These are phyloP conservation scores for Coelastrella sp. DNA, from an alignment of 139 green algal genomes.

Conservation along the genomic window DNA sequence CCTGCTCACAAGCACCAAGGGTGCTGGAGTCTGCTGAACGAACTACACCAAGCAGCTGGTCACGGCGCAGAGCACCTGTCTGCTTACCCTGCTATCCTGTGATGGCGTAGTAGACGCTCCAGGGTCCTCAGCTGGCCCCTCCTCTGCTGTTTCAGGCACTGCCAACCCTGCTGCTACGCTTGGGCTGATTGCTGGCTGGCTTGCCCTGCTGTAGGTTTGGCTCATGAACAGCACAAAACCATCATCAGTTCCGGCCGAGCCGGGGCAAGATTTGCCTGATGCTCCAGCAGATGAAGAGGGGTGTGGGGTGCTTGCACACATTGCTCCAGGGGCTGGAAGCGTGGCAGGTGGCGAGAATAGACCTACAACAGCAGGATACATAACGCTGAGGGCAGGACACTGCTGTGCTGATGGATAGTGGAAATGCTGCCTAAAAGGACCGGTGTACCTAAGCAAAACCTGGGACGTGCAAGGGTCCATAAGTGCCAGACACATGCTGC, in stretches of 20 bases:
- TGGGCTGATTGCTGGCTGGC: constrained; percentile 13
- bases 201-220: constrained; percentile 40
- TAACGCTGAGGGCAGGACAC: no score
- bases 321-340: not conserved
- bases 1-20: no score
- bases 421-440: no score
- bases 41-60: no score
- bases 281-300: not conserved
- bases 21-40: no score
- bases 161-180: constrained; percentile 14
- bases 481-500: no score
- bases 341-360: constrained; percentile 18
- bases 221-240: constrained; percentile 47
- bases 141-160: not conserved
- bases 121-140: not conserved
- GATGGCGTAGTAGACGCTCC: constrained; percentile 6
- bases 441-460: no score
- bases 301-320: not conserved
- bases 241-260: constrained; percentile 6
- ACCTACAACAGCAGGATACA: not conserved
- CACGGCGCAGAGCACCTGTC: no score
- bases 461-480: no score
- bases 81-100: constrained; percentile 28
- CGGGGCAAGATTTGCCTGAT: not conserved
- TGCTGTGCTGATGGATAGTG: no score